Conservation (phyloP, 805 yeast species). For the Kuraishia hungarica region DNA sequence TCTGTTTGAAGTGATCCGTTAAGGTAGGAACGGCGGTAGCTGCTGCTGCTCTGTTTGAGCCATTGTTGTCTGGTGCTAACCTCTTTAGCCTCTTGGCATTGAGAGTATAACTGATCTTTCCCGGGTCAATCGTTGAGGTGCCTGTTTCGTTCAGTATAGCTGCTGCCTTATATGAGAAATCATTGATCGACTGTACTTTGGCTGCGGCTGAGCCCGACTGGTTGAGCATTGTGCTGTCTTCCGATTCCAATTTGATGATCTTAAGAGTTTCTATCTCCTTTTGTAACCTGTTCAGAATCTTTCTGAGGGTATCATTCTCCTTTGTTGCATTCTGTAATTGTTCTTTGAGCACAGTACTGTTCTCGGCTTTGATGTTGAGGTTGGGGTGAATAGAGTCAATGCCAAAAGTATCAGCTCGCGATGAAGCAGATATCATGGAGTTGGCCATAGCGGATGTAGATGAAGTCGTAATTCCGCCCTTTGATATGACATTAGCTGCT, state of each 20-base stretch:
- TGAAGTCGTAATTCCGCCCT: not conserved
- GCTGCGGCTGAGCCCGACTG: not conserved
- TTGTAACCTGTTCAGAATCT: constrained; percentile 29
- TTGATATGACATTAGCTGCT: not conserved
- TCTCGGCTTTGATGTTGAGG: constrained; percentile 22
- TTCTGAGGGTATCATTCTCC: constrained; percentile 35
- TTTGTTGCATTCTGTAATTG: constrained; percentile 33
- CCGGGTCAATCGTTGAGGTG: constrained; percentile 17
- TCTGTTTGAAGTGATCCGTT: not conserved
- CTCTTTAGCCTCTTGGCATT: constrained; percentile 20
- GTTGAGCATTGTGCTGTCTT: not conserved
- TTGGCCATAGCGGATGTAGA: not conserved
- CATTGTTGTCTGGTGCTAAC: constrained; percentile 1
- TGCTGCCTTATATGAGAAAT: not conserved
- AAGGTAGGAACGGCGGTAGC: constrained; percentile 1
- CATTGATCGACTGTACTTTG: not conserved
- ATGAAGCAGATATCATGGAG: no score
- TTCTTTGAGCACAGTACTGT: constrained; percentile 21
- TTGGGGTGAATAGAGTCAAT: constrained; percentile 21
- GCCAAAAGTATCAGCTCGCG: not conserved
- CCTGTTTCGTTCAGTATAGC: constrained; percentile 1
- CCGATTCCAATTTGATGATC: constrained; percentile 13
- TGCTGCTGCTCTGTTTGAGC: constrained; percentile 1
- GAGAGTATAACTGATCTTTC: constrained; percentile 20
- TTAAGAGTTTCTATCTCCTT: constrained; percentile 27